Evolutionary conservation across 768 basidiomycete genomes (phyloP).

Genomic region (Hericium rajendrae): DNA sequence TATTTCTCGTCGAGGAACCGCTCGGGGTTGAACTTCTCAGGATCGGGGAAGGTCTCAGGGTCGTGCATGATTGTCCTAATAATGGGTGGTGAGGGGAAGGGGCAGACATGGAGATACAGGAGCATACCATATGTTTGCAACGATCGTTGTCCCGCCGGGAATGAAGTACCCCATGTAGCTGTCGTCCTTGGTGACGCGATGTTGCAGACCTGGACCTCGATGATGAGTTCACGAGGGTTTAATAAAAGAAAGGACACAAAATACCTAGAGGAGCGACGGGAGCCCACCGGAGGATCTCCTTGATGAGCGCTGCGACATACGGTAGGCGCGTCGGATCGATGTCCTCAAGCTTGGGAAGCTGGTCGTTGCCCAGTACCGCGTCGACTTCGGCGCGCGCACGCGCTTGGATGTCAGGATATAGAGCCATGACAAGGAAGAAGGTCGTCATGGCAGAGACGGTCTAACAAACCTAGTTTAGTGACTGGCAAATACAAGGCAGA

Average conservation of each 20-base stretch:
- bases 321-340: background rate
- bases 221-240: background rate
- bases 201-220: background rate
- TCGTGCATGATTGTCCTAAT: constrained; percentile 1
- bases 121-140: background rate
- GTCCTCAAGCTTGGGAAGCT: constrained; percentile 3
- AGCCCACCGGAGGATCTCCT: constrained; percentile 10
- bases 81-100: background rate
- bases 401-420: constrained; percentile 20
- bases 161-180: background rate
- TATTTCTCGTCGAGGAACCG: background rate
- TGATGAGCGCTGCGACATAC: constrained; percentile 7
- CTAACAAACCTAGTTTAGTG: background rate
- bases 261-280: background rate
- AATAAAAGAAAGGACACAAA: background rate
- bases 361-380: constrained; percentile 1
- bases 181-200: background rate
- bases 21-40: background rate
- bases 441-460: constrained; percentile 9
- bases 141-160: background rate
- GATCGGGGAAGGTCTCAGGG: background rate
- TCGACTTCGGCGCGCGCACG: constrained; percentile 25
- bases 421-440: constrained; percentile 24
- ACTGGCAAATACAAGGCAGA: no score
- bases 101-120: background rate